Conservation (phyloP, 2,329 filamentous ascomycete species). For the Fusarium clavum region DNA sequence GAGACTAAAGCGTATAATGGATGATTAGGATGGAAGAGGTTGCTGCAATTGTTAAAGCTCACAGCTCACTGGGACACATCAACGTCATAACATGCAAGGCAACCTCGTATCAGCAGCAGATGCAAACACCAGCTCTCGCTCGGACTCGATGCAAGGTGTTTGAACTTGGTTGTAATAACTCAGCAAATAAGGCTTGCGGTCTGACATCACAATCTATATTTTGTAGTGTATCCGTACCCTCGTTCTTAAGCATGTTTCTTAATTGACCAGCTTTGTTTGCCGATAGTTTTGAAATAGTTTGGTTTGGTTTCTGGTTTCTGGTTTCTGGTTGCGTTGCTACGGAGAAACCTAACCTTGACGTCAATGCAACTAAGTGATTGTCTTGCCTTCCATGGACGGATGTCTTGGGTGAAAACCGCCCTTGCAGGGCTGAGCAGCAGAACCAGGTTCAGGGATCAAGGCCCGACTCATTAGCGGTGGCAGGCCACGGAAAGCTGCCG, state of each 20-base stretch:
- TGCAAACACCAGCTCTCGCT: neutral
- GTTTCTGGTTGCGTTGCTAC: constrained; percentile 35
- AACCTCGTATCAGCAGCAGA: constrained; percentile 18
- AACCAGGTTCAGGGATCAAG: constrained; percentile 15
- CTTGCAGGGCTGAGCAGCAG: constrained; percentile 33
- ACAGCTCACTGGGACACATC: neutral
- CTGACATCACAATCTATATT: neutral
- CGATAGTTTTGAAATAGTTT: constrained; percentile 4
- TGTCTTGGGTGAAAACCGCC: constrained; percentile 2
- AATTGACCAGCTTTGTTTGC: constrained; percentile 5
- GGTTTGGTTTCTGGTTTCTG: neutral
- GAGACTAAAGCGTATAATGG: neutral
- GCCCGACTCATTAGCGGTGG: neutral
- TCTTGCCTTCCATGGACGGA: neutral
- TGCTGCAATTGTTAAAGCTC: neutral
- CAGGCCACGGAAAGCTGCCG: constrained; percentile 32
- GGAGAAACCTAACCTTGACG: constrained; percentile 25
- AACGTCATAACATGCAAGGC: constrained; percentile 7
- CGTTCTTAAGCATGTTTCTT: neutral
- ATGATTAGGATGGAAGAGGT: neutral
- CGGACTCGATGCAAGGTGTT: neutral
- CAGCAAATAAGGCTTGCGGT: neutral
- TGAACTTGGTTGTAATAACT: neutral
- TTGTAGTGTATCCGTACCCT: neutral
- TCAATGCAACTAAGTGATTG: constrained; percentile 7